Base-by-base conservation (phyloP, 2,329 filamentous ascomycete species). In the Talaromyces sp. region DNA sequence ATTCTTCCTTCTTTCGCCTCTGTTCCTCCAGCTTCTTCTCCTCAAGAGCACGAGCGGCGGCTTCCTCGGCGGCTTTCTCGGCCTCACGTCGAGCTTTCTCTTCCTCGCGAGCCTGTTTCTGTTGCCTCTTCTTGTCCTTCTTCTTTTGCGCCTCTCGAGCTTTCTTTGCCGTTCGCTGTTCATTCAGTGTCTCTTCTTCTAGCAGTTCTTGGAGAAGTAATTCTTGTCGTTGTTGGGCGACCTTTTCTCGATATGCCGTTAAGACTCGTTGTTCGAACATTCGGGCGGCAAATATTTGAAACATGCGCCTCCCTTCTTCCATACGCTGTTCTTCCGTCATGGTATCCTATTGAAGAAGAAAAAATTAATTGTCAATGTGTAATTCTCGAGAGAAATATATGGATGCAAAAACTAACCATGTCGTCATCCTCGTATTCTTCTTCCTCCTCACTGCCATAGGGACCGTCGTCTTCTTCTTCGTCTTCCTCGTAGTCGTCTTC, bases 231-330 rank as follows among this genome's bases (percentile, higher is more conserved):
- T 99, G 94, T 69, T 89, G 88, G 18, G 95, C 92, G 3, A 99
- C 94, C 75, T 97, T 97, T 79, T 98, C 94, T 75, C 92, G 90
- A 78, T 99, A 99, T n/a, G 95, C 95, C 50, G 91, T 94, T 63
- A 99, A 83, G 27, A 99, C 95, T 65, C 95, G 86, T 76, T 99
- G 95, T 79, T 99, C 95, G 76, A 99, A 99, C 95, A 99, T 99
- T 65, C 95, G 88, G 62, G 95, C 95, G 64, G 95, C 95, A 76
- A 99, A 99, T 75, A 99, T 98, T 76, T 99, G 95, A 74, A 99
- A 99, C 95, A 99, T 99, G 68, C 94, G 86, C 61, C 95, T 87
- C 64, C 95, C 95, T 81, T 99, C 95, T 75, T 98, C 93, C 95
- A 99, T 98, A 64, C 95, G 90, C 81, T 98, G 93, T 79, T 96